Evolutionary conservation across 1,139 yeast genomes (phyloP).

Genomic region (Wickerhamomyces sp.): DNA sequence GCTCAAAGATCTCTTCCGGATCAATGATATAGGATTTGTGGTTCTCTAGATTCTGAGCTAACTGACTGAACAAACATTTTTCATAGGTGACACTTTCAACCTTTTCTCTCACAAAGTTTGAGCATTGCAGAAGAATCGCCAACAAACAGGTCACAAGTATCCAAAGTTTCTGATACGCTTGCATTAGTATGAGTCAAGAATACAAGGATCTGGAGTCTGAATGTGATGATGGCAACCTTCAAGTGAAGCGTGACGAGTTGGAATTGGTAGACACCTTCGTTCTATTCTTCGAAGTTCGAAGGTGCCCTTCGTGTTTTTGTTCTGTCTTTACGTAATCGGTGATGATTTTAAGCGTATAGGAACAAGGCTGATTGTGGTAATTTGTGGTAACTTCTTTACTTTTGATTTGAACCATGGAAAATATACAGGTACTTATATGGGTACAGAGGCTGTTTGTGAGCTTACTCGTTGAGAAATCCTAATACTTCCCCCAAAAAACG

Average conservation of each 20-base stretch:
- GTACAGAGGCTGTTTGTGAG: too few species aligned
- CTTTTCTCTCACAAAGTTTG: slow-evolving; percentile 17
- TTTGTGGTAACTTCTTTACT: too few species aligned
- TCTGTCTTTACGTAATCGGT: background rate
- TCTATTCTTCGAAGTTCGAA: too few species aligned
- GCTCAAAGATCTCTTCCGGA: slow-evolving; percentile 12
- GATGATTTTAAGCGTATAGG: too few species aligned
- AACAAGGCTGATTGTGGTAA: too few species aligned
- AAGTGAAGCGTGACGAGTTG: too few species aligned
- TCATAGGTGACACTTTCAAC: slow-evolving; percentile 20
- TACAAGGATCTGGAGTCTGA: background rate
- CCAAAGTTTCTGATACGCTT: slow-evolving; percentile 22
- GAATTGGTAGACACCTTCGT: too few species aligned
- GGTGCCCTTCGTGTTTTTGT: background rate
- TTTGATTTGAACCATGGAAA: too few species aligned
- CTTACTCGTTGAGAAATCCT: too few species aligned
- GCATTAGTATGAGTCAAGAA: slow-evolving; percentile 8
- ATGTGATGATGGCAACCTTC: background rate
- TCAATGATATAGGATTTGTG: slow-evolving; percentile 1
- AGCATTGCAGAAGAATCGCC: slow-evolving; percentile 16
- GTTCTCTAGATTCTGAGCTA: slow-evolving; percentile 10
- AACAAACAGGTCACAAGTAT: slow-evolving; percentile 19
- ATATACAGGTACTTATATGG: too few species aligned
- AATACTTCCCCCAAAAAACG: too few species aligned
- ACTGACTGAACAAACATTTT: slow-evolving; percentile 10